Evolutionary conservation across 768 basidiomycete genomes (phyloP).

Genomic region (Phaeotremella skinneri): DNA sequence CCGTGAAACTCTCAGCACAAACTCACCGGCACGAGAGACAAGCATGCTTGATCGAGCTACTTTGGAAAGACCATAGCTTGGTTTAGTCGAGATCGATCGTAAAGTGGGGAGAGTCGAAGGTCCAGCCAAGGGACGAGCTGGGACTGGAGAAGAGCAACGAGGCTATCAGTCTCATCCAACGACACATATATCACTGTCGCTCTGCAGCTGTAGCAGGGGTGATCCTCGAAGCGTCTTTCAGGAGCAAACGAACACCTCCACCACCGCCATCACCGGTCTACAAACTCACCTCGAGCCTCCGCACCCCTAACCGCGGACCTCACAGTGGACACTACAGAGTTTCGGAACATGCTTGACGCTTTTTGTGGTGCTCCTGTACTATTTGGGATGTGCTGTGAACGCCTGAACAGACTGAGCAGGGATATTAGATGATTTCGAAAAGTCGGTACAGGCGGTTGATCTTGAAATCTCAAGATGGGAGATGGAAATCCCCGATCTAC

Average conservation of each 20-base stretch:
- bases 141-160: not conserved
- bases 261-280: not conserved
- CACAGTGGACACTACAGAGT: constrained; percentile 14
- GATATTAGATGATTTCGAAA: not conserved
- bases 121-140: constrained; percentile 28
- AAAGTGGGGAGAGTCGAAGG: constrained; percentile 20
- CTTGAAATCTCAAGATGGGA: constrained; percentile 1
- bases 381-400: no score
- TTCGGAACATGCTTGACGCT: constrained; percentile 20
- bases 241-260: no score
- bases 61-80: not conserved
- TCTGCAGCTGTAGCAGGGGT: no score
- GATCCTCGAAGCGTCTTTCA: no score
- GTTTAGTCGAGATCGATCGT: constrained; percentile 2
- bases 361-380: not conserved
- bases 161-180: no score
- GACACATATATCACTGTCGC: no score
- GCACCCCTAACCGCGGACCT: constrained; percentile 17
- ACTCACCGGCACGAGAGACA: not conserved
- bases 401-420: not conserved
- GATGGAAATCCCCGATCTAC: not conserved
- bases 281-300: constrained; percentile 21
- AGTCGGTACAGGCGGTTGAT: not conserved
- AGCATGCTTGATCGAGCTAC: constrained; percentile 9
- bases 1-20: no score